Evolutionary conservation across 306 rosid species (phyloP).

Genomic region (Ormosia semicastrata): DNA sequence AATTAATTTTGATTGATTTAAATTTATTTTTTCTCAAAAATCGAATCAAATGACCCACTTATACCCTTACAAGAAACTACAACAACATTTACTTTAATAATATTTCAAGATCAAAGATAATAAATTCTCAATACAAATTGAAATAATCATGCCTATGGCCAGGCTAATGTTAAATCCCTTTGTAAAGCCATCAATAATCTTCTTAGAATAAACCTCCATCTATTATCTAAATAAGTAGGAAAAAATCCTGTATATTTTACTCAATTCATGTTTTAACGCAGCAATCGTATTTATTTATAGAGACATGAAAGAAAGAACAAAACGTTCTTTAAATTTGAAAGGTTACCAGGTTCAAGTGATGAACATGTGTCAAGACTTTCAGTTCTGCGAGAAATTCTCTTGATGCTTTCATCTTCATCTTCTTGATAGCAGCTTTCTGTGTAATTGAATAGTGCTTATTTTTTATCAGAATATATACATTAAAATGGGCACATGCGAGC

Average conservation of each 20-base stretch:
- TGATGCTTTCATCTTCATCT: slow-evolving; percentile 88
- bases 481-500: not conserved
- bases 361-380: slow-evolving; percentile 80
- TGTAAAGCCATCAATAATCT: not conserved
- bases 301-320: not conserved
- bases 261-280: too few relatives aligned
- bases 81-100: too few relatives aligned
- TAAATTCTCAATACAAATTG: too few relatives aligned
- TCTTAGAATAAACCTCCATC: not conserved
- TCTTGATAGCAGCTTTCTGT: slow-evolving; percentile 89
- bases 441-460: not conserved
- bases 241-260: not conserved
- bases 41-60: too few relatives aligned
- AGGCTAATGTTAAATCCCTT: not conserved
- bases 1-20: too few relatives aligned
- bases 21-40: too few relatives aligned
- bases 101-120: too few relatives aligned
- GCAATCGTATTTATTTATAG: too few relatives aligned
- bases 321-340: not conserved
- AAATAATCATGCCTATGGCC: not conserved
- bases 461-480: not conserved
- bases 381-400: slow-evolving; percentile 82
- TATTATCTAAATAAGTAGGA: not conserved
- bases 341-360: slow-evolving; percentile 88
- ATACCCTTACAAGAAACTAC: too few relatives aligned